Evolutionary conservation across 768 basidiomycete genomes (phyloP), one percentile per base, ranked within the genome.

Genomic region (Leccinum ochraceum): DNA sequence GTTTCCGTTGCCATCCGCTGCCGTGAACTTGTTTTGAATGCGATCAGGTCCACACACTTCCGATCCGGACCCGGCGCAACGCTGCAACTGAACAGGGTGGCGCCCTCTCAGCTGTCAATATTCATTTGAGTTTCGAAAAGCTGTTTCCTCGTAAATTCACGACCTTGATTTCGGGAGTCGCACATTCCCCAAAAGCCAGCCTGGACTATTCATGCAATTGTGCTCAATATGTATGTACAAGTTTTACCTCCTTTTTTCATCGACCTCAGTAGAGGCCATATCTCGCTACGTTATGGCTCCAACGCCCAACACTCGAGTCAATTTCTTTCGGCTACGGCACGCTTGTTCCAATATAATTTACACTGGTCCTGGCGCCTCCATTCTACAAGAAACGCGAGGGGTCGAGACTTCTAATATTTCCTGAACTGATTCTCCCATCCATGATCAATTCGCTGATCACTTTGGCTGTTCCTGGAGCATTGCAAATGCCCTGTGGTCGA

Each of bases 391-490:
- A 77, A 26, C 63, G 67, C 13, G 71, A 73, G 9, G 79, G 85
- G 54, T 75, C 79, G 46, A 87, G 76, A 62, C 71, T 78, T 62
- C 74, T 75, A 64, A 88, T 69, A 54, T 86, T 77, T 1, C 84
- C 86, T 59, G 86, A 87, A 39, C 68, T 77, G 52, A 83, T 82
- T 60, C 81, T 80, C 11, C 89, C 89, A 34, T 87, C 83, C 75
- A 94, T 77, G 7, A 94, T 75, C 17, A 91, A 74, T 71, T 93
- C 90, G 14, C 84, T 78, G 46, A 97, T 71, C 7, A 83, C 85
- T 64, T 81, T 84, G 1, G 88, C 94, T 3, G 92, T 95, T 4
- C 91, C 94, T 0, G 94, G 92, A 3, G 87, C 92, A 70, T 90
- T 90, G 71, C 85, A 90, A 46, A 91, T 87, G 0, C 90, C 89